phyloP scores from a whole-genome alignment of 495 filamentous ascomycete species.

The Aspergillus taichungensis region DNA sequence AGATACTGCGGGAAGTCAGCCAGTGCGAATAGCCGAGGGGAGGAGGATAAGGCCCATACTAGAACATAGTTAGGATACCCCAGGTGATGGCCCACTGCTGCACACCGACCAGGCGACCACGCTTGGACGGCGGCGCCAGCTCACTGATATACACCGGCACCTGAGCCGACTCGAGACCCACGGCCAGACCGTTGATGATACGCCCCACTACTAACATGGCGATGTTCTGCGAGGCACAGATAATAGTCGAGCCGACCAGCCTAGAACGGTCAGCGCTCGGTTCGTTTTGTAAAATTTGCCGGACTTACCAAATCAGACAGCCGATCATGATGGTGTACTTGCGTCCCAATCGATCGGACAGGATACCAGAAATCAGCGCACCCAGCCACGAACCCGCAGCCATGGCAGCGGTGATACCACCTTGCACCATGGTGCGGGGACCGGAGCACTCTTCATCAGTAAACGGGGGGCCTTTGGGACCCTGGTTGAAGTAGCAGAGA shows the following conservation, averaged over 20 bases:
- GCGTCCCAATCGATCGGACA: constrained; percentile 61
- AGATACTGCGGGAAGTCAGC: constrained; percentile 36
- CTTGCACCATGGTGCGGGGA: constrained; percentile 39
- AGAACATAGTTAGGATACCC: constrained; percentile 81
- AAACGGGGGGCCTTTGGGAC: constrained; percentile 21
- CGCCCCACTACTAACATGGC: constrained; percentile 67
- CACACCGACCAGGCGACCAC: constrained; percentile 63
- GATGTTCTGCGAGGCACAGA: constrained; percentile 66
- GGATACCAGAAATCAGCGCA: constrained; percentile 56
- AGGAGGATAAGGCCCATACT: constrained; percentile 18
- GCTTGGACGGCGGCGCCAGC: constrained; percentile 58
- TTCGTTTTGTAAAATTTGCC: not conserved
- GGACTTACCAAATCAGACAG: constrained; percentile 49
- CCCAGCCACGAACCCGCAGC: constrained; percentile 67
- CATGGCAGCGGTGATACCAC: constrained; percentile 64
- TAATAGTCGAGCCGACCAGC: constrained; percentile 57
- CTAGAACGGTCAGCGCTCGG: constrained; percentile 13
- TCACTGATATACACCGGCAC: constrained; percentile 79
- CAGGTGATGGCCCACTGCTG: constrained; percentile 80
- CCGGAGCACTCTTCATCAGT: constrained; percentile 34
- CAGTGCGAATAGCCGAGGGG: not conserved
- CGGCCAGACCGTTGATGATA: constrained; percentile 68
- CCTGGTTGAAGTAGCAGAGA: constrained; percentile 57
- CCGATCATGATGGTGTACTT: constrained; percentile 60
- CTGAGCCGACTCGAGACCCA: constrained; percentile 74